Evolutionary conservation across 352 stramenopile species (phyloP), one percentile per base, ranked within the genome.

Genomic region (Phytophthora cajani): DNA sequence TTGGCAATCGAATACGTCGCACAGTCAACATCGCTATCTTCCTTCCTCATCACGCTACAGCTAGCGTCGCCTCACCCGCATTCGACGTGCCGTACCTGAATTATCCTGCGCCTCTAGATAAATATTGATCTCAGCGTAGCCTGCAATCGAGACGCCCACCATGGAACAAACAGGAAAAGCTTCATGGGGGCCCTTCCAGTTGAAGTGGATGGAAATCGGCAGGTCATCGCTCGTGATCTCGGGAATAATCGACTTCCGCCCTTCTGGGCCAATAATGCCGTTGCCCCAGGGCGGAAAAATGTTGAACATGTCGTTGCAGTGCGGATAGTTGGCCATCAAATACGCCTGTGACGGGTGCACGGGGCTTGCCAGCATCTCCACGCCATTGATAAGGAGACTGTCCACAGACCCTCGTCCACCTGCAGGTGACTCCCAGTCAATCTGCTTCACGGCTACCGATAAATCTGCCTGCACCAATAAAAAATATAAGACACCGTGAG

Each of bases 261-360:
- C 85, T 47, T 75, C 73, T 14, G 73, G 72, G 17, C 84, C 83
- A 64, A 93, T 81, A 38, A 93, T 82, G 14, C 84, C 86, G 71
- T 95, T 95, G 16, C 82, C 84, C 58, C 80, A 91, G 2, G 88
- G 88, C 33, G 88, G 84, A 19, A 95, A 90, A 49, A 95, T 75
- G 54, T 90, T 93, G 64, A 85, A 95, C 82, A 94, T 90, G 62
- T 95, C 88, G 62, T 92, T 86, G 67, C 88, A 95, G 57, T 95
- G 87, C 36, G 88, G 88, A 58, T 95, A 95, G 64, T 95, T 90
- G 50, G 74, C 59, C 16, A 81, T 52, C 16, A 83, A 36, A 64
- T 95, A 95, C 3, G 87, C 77, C 46, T 88, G 75, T 0, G 80
- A 90, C 44, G 88, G 88, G 50, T 80, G 77, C 47, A 93, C 81